Percentiles rank a stretch among this genome's conserved stretches.
These are phyloP conservation scores for Elsinoe batatas DNA, from an alignment of 2,329 filamentous ascomycete genomes.

Conservation along the genomic window DNA sequence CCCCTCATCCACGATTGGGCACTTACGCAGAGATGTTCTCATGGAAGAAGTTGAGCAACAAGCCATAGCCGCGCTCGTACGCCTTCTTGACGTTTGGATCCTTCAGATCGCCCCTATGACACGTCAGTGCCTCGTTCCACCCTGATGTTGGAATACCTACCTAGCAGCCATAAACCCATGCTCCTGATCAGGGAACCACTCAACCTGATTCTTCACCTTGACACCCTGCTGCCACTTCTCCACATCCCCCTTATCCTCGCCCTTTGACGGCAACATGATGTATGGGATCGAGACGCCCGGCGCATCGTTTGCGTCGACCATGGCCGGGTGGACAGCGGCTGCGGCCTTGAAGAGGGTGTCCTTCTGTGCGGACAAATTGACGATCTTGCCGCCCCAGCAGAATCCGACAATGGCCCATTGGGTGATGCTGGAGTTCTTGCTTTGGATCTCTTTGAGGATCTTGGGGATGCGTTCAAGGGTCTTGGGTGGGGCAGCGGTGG, in stretches of 20 bases:
- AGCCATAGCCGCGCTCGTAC: constrained; percentile 42
- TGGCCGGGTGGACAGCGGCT: constrained; percentile 48
- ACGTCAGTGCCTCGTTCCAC: not conserved
- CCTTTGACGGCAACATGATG: constrained; percentile 47
- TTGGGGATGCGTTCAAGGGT: constrained; percentile 46
- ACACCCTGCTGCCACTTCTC: constrained; percentile 40
- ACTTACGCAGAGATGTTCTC: constrained; percentile 39
- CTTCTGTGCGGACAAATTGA: constrained; percentile 42
- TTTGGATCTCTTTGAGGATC: constrained; percentile 45
- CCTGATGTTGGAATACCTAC: constrained; percentile 15
- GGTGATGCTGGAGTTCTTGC: constrained; percentile 37
- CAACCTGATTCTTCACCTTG: constrained; percentile 38
- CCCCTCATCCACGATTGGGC: constrained; percentile 11
- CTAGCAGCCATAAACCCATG: constrained; percentile 37
- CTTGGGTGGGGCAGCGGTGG: constrained; percentile 47
- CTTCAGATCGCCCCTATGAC: constrained; percentile 33
- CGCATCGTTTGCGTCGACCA: constrained; percentile 51
- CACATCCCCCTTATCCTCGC: constrained; percentile 45
- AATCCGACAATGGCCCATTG: constrained; percentile 51
- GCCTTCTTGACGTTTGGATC: constrained; percentile 39
- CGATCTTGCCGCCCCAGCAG: constrained; percentile 45
- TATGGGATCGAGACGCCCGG: constrained; percentile 47
- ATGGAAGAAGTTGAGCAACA: constrained; percentile 43
- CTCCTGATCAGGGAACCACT: constrained; percentile 41
- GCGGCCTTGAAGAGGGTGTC: constrained; percentile 49